Evolutionary conservation across 2,329 filamentous ascomycete genomes (phyloP).

Genomic region (Neonectria ditissima): DNA sequence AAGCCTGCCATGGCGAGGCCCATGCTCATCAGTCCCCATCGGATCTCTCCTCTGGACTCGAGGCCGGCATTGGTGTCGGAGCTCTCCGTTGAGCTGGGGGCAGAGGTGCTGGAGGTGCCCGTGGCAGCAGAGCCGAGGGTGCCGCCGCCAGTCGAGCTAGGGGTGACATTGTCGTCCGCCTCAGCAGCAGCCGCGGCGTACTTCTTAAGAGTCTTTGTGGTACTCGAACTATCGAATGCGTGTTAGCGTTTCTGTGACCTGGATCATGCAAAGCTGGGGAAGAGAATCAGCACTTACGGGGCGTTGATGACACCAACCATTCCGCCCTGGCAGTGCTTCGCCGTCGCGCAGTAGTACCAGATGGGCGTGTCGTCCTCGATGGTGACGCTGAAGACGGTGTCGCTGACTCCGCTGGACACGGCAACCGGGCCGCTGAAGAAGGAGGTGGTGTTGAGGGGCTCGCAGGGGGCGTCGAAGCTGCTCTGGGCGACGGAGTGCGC

Average conservation of each 20-base stretch:
- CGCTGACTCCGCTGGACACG: conserved; percentile 28
- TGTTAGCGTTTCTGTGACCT: background rate
- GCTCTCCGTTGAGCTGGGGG: conserved; percentile 27
- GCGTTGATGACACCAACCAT: conserved; percentile 65
- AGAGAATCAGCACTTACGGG: conserved; percentile 36
- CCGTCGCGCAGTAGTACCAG: conserved; percentile 74
- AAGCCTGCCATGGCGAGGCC: conserved; percentile 38
- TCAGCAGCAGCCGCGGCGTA: conserved; percentile 33
- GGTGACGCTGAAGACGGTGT: conserved; percentile 37
- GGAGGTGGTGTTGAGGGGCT: conserved; percentile 62
- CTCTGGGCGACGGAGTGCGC: conserved; percentile 74
- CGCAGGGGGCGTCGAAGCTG: conserved; percentile 69
- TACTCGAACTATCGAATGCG: conserved; percentile 26
- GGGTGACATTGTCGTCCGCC: conserved; percentile 32
- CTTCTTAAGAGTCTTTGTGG: conserved; percentile 29
- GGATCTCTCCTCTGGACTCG: conserved; percentile 36
- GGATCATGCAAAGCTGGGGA: background rate
- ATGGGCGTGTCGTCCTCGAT: conserved; percentile 62
- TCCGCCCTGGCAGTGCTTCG: conserved; percentile 69
- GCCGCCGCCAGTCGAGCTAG: conserved; percentile 37
- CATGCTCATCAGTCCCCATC: conserved; percentile 42
- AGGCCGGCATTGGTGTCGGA: conserved; percentile 35
- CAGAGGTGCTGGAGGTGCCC: conserved; percentile 12
- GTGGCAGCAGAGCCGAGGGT: conserved; percentile 32
- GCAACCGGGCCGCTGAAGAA: conserved; percentile 53